A percentile compares a stretch with the other conserved stretches of the same genome.
Evolutionary conservation across 805 yeast species (phyloP).

Genomic region (Myxozyma monticola): DNA sequence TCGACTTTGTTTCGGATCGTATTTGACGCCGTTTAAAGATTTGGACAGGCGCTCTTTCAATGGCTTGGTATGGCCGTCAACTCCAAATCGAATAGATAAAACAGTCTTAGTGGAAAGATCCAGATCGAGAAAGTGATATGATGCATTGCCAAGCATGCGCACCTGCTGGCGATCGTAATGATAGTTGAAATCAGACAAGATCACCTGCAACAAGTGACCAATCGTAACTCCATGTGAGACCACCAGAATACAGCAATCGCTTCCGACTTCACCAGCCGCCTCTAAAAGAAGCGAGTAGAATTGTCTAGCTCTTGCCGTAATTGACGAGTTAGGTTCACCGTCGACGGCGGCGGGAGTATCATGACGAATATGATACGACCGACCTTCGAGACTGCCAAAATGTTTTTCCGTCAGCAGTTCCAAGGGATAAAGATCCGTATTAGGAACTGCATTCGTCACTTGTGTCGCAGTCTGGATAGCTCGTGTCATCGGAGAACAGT

Average conservation of each 20-base stretch:
- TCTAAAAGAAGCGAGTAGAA: slow-evolving; percentile 5
- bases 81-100: background rate
- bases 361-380: background rate
- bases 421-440: slow-evolving; percentile 2
- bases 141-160: slow-evolving; percentile 18
- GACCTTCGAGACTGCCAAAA: slow-evolving; percentile 21
- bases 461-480: slow-evolving; percentile 21
- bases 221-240: slow-evolving; percentile 24
- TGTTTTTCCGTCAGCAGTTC: slow-evolving; percentile 17
- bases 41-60: no score
- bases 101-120: slow-evolving; percentile 1
- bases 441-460: slow-evolving; percentile 3
- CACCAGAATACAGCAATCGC: slow-evolving; percentile 10
- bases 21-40: slow-evolving; percentile 2
- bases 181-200: slow-evolving; percentile 3
- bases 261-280: background rate
- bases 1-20: slow-evolving; percentile 14
- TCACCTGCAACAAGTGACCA: slow-evolving; percentile 4
- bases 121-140: slow-evolving; percentile 14
- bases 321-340: slow-evolving; percentile 4
- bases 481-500: slow-evolving; percentile 15
- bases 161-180: background rate
- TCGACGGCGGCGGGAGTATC: background rate
- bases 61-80: no score
- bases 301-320: slow-evolving; percentile 6